These are phyloP conservation scores for Anisodus tanguticus DNA, from an alignment of 257 asterid genomes.

Conservation along the genomic window DNA sequence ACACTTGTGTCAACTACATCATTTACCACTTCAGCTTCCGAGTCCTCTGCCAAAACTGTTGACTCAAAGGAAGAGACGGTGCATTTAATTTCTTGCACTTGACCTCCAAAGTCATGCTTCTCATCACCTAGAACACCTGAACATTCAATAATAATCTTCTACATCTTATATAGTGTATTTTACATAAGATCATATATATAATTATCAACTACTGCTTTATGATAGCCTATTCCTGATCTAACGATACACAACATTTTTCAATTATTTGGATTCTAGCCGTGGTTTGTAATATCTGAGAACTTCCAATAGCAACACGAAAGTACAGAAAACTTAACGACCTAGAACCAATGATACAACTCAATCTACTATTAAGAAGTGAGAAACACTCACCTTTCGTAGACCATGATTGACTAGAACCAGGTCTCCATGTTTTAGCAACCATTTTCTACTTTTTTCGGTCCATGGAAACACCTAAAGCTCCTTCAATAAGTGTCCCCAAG, in stretches of 20 bases:
- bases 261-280: background rate
- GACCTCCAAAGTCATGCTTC: slow-evolving; percentile 39
- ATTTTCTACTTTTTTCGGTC: slow-evolving; percentile 40
- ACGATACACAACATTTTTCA: background rate
- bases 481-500: slow-evolving; percentile 41
- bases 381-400: slow-evolving; percentile 40
- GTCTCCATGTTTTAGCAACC: slow-evolving; percentile 37
- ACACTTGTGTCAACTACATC: slow-evolving; percentile 34
- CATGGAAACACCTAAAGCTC: slow-evolving; percentile 26
- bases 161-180: background rate
- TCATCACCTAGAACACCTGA: slow-evolving; percentile 37
- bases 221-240: background rate
- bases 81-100: slow-evolving; percentile 37
- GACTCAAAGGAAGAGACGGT: slow-evolving; percentile 39
- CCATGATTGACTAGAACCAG: slow-evolving; percentile 57
- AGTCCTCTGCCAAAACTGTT: slow-evolving; percentile 36
- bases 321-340: background rate
- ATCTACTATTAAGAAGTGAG: background rate
- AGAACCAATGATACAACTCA: background rate
- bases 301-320: slow-evolving; percentile 3
- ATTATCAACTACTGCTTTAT: background rate
- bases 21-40: slow-evolving; percentile 36
- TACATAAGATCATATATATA: background rate
- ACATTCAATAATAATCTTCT: slow-evolving; percentile 18
- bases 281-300: background rate